Percentiles rank a stretch among this genome's conserved stretches.
phyloP scores from a whole-genome alignment of 305 asterid genomes.

The Fraxinus velutina region DNA sequence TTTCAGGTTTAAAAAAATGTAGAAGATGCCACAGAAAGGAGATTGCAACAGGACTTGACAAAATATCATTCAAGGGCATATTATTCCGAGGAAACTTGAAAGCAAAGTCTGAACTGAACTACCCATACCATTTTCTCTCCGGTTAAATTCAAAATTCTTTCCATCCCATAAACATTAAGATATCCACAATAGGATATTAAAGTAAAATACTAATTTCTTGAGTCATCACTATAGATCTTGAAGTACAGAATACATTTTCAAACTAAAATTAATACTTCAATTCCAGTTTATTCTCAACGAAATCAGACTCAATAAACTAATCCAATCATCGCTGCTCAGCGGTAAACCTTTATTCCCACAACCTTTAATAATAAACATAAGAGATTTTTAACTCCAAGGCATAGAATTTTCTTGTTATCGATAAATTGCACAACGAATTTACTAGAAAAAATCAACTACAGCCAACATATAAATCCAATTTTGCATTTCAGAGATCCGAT shows the following conservation, averaged over 20 bases:
- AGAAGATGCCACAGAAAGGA: slow-evolving; percentile 1
- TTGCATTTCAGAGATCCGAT: slow-evolving; percentile 20
- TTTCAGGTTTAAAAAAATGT: background rate
- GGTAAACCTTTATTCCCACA: background rate
- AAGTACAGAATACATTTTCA: background rate
- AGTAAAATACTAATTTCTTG: background rate
- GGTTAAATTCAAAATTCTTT: background rate
- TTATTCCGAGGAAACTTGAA: background rate
- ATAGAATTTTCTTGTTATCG: background rate
- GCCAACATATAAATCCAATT: background rate
- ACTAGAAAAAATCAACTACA: background rate
- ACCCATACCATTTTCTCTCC: background rate
- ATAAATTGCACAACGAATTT: background rate
- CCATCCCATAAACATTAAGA: background rate
- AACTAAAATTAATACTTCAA: background rate
- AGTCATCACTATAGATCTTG: background rate
- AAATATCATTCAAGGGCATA: background rate
- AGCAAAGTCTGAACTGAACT: background rate
- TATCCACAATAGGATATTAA: background rate
- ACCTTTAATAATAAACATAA: background rate
- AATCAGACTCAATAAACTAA: background rate
- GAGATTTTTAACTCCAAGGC: background rate
- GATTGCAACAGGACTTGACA: background rate
- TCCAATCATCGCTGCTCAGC: background rate
- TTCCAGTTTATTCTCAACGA: background rate